Evolutionary conservation across 495 filamentous ascomycete species (phyloP), one percentile per base, ranked within the genome.

Genomic region (Annulohypoxylon stygium): DNA sequence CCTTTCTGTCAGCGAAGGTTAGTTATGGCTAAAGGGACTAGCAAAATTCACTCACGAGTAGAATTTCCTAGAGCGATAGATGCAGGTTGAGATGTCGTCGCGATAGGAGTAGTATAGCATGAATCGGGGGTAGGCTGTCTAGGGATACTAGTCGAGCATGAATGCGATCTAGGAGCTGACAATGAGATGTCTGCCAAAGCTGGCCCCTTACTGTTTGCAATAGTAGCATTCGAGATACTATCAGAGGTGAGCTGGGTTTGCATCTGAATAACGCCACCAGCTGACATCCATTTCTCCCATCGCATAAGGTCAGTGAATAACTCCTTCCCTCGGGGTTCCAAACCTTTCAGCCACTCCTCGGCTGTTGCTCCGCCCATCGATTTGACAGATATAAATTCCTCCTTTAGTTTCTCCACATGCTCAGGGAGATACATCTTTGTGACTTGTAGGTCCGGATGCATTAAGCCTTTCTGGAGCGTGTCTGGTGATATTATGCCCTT

Each of bases 311-410:
- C 89, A 25, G 82, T 80, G 41, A 86, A 84, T 16, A 82, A 62
- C 34, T 88, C 82, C 65, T 86, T 87, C n/a, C 91, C 89, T 64
- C 86, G 85, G 10, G 69, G 78, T 45, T 86, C 86, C 2, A 94
- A 85, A 11, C 92, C 91, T 78, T 93, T 93, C 5, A 89, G 78
- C 92, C 92, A 95, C 77, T 93, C 91, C 51, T 90, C 89, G 16
- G 86, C 84, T 8, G 89, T 85, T 14, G 89, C 89, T 4, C 81
- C 63, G 20, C 91, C 90, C 75, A 90, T 85, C 9, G 82, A 80
- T 62, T 85, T 86, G 51, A 88, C 91, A 1, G 87, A 81, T 20
- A 85, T 77, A 61, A 91, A 88, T 61, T 90, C 86, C 51, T 78
- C 65, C 61, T 85, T 82, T 43, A 94, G 85, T 2, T 67, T 76